A percentile compares a stretch with the other conserved stretches of the same genome.
Conservation (phyloP, 495 filamentous ascomycete genomes). For the Parachaetomium inaequale region DNA sequence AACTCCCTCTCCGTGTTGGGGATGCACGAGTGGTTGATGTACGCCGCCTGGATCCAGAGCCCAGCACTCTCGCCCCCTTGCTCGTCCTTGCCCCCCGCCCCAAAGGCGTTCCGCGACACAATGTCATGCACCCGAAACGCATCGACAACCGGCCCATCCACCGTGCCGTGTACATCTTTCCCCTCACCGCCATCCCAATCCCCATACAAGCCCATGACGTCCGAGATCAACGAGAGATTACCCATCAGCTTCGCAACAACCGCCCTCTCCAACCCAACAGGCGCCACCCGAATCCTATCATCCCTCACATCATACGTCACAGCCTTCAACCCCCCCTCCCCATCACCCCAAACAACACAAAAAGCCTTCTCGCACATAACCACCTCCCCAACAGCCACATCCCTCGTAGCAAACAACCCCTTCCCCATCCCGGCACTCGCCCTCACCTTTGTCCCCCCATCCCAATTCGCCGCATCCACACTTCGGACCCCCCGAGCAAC, state of each 20-base stretch:
- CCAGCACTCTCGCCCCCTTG: neutral
- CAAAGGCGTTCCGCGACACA: conserved; percentile 5
- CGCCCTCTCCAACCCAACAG: neutral
- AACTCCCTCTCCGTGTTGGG: neutral
- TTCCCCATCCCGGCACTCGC: neutral
- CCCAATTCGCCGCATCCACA: neutral
- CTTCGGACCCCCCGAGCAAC: neutral
- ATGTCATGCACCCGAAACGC: conserved; percentile 9
- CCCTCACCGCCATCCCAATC: neutral
- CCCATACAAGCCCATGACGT: neutral
- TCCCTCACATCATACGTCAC: conserved; percentile 9
- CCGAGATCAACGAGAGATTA: neutral
- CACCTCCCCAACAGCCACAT: neutral
- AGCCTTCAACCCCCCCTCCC: neutral
- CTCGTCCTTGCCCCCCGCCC: neutral
- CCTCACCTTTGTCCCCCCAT: neutral
- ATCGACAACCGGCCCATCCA: neutral
- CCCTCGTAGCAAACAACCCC: neutral
- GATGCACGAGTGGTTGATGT: conserved; percentile 4
- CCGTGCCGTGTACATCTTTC: neutral
- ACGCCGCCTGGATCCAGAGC: neutral
- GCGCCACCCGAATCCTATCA: neutral
- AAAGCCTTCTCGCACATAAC: conserved; percentile 6
- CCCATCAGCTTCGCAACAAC: neutral
- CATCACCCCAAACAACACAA: neutral